Evolutionary conservation across 2,329 filamentous ascomycete species (phyloP).

Genomic region (Hymenoscyphus scutula): DNA sequence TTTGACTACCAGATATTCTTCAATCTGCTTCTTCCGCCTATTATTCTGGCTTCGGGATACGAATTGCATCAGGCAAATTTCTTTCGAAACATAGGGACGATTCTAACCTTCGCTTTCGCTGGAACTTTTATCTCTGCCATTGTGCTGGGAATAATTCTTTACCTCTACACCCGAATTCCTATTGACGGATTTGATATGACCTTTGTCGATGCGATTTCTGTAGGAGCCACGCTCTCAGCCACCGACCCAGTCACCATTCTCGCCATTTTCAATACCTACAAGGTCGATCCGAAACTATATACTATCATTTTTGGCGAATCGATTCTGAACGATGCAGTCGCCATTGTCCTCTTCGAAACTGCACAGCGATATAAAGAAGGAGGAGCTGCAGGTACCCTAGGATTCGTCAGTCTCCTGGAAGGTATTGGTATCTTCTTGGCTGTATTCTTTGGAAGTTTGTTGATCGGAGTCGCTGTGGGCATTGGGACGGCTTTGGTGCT

Average conservation of each 20-base stretch:
- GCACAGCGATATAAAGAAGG: slow-evolving; percentile 88
- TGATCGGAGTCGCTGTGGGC: slow-evolving; percentile 85
- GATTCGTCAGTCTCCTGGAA: slow-evolving; percentile 80
- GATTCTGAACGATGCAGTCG: slow-evolving; percentile 96
- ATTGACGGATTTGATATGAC: slow-evolving; percentile 81
- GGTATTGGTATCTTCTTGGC: slow-evolving; percentile 92
- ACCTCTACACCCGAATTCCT: slow-evolving; percentile 82
- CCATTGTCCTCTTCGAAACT: slow-evolving; percentile 97
- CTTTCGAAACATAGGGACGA: slow-evolving; percentile 96
- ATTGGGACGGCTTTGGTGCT: slow-evolving; percentile 82
- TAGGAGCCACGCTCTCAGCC: slow-evolving; percentile 92
- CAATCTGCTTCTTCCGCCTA: slow-evolving; percentile 95
- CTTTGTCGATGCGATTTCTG: slow-evolving; percentile 94
- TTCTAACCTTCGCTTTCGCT: slow-evolving; percentile 94
- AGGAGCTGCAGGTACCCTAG: slow-evolving; percentile 65
- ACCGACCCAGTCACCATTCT: slow-evolving; percentile 97
- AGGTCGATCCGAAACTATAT: slow-evolving; percentile 97
- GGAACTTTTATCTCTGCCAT: slow-evolving; percentile 96
- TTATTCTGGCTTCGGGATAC: slow-evolving; percentile 95
- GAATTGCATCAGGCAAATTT: slow-evolving; percentile 98
- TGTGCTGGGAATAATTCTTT: slow-evolving; percentile 87
- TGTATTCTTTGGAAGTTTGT: slow-evolving; percentile 90
- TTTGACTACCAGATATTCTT: slow-evolving; percentile 99
- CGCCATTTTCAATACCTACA: slow-evolving; percentile 99
- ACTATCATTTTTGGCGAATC: slow-evolving; percentile 99